A percentile compares a stretch with the other conserved stretches of the same genome.
Evolutionary conservation across 139 green algal species (phyloP).

Genomic region (Monoraphidium neglectum): DNA sequence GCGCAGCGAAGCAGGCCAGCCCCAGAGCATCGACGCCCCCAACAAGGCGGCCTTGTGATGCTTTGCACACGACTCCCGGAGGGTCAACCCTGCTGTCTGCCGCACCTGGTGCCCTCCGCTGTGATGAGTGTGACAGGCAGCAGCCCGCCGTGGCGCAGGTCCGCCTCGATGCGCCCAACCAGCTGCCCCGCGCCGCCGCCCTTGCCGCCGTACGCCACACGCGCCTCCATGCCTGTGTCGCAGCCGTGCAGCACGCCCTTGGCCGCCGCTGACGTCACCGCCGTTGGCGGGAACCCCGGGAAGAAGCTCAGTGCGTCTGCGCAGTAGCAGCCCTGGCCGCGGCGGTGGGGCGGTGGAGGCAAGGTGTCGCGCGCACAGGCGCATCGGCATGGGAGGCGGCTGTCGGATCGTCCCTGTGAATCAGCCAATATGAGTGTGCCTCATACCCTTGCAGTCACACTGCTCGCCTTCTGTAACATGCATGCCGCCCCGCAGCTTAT

Average conservation of each 20-base stretch:
- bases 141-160: slow-evolving; percentile 27
- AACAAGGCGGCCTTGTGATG: neutral
- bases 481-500: too few relatives aligned
- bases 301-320: slow-evolving; percentile 38
- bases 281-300: slow-evolving; percentile 11
- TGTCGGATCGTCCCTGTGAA: too few relatives aligned
- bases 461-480: too few relatives aligned
- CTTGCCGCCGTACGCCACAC: neutral
- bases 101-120: slow-evolving; percentile 32
- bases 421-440: too few relatives aligned
- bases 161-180: slow-evolving; percentile 28
- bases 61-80: too few relatives aligned
- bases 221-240: slow-evolving; percentile 14
- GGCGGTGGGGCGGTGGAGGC: too few relatives aligned
- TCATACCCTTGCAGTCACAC: too few relatives aligned
- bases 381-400: too few relatives aligned
- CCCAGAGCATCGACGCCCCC: neutral
- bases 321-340: slow-evolving; percentile 39
- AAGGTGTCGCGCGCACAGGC: too few relatives aligned
- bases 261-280: neutral
- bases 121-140: slow-evolving; percentile 31
- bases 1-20: neutral
- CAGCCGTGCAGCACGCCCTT: neutral
- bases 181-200: neutral
- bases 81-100: neutral